Conservation (phyloP, 331 rosid genomes). For the Acacia pycnantha region DNA sequence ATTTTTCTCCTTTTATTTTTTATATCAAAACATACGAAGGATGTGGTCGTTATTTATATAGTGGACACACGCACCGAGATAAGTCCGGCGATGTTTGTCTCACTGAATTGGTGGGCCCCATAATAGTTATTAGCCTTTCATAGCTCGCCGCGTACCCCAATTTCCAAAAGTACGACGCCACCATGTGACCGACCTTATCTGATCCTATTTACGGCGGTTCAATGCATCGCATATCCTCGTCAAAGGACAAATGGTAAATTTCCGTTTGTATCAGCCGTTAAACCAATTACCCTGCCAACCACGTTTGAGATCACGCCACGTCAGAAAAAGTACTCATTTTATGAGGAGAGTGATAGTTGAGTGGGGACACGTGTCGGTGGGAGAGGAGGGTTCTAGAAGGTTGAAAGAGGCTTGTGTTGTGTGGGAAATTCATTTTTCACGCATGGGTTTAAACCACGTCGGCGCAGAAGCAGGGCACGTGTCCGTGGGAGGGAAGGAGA, state of each 20-base stretch:
- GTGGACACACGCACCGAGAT: constrained; percentile 16
- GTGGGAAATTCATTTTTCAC: constrained; percentile 41
- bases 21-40: background rate
- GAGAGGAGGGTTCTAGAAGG: background rate
- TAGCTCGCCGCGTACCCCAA: constrained; percentile 33
- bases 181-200: constrained; percentile 75
- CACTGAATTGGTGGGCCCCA: constrained; percentile 28
- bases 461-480: constrained; percentile 33
- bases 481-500: constrained; percentile 20
- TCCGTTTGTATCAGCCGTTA: background rate
- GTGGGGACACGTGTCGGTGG: constrained; percentile 28
- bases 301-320: background rate
- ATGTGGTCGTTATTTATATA: constrained; percentile 45
- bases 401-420: background rate
- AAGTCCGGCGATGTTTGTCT: constrained; percentile 48
- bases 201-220: constrained; percentile 29
- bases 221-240: constrained; percentile 16
- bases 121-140: constrained; percentile 17
- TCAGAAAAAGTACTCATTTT: background rate
- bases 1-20: background rate
- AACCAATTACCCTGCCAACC: background rate
- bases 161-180: constrained; percentile 17
- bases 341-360: background rate
- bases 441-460: constrained; percentile 45
- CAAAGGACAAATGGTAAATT: background rate